Conservation (phyloP, 352 stramenopile species). For the Elongisporangium undulatum region DNA sequence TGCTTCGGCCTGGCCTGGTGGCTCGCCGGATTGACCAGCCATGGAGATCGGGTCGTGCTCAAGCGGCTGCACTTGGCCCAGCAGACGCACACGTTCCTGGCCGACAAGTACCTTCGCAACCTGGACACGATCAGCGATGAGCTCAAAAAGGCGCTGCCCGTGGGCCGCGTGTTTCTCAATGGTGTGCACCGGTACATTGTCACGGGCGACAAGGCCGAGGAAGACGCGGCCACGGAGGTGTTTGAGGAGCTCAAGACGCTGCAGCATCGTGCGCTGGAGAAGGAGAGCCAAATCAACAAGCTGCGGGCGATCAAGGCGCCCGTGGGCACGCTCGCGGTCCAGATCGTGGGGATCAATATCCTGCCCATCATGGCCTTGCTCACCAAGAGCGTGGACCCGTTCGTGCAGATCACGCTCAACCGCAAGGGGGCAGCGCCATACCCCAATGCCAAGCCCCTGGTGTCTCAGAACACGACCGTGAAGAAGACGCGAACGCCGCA, state of each 20-base stretch:
- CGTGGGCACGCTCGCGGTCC: constrained; percentile 44
- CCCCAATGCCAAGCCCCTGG: constrained; percentile 6
- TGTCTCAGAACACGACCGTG: constrained; percentile 43
- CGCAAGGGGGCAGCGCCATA: constrained; percentile 6
- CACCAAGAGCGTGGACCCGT: constrained; percentile 46
- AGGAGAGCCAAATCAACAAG: constrained; percentile 38
- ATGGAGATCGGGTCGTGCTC: constrained; percentile 25
- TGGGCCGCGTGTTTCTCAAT: constrained; percentile 66
- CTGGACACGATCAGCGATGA: constrained; percentile 25
- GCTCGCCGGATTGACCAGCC: constrained; percentile 24
- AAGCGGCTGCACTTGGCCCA: constrained; percentile 16
- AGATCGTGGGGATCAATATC: constrained; percentile 61
- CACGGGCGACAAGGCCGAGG: constrained; percentile 59
- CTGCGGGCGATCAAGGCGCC: constrained; percentile 14
- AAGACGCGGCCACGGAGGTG: constrained; percentile 71
- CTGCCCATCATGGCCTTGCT: constrained; percentile 54
- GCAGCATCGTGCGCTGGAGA: constrained; percentile 24
- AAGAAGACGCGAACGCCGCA: constrained; percentile 55
- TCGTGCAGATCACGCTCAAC: constrained; percentile 49
- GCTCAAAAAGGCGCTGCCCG: constrained; percentile 23
- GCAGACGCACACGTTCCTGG: constrained; percentile 30
- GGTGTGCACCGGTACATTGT: constrained; percentile 63
- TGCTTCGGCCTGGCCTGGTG: constrained; percentile 29
- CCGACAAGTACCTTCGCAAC: constrained; percentile 60
- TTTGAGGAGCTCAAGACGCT: constrained; percentile 44